Conservation (phyloP, 169 alveolate species). For the Cryptosporidium felis region DNA sequence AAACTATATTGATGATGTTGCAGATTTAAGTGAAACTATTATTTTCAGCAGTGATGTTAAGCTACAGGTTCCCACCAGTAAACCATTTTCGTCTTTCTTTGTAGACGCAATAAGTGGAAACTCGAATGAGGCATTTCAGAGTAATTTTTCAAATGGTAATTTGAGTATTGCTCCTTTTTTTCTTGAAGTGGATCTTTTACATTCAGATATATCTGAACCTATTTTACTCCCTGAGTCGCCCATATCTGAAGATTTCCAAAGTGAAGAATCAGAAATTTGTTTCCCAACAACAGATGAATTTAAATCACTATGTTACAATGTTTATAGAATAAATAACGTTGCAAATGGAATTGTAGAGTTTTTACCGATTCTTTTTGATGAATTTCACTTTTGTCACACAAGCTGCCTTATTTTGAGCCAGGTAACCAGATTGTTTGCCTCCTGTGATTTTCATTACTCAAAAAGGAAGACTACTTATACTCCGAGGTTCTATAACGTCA, state of each 20-base stretch:
- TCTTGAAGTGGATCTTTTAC: slow-evolving; percentile 52
- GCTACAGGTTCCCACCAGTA: not conserved
- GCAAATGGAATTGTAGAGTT: slow-evolving; percentile 59
- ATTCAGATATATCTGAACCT: slow-evolving; percentile 2
- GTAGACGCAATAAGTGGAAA: not conserved
- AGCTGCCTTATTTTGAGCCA: slow-evolving; percentile 39
- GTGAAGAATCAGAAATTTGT: not conserved
- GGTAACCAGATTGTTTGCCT: slow-evolving; percentile 45
- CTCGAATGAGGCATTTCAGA: slow-evolving; percentile 2
- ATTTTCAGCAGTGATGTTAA: slow-evolving; percentile 11
- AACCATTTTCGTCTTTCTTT: slow-evolving; percentile 15
- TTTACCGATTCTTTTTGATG: slow-evolving; percentile 58
- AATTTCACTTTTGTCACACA: slow-evolving; percentile 54
- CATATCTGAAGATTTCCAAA: not conserved
- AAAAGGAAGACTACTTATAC: slow-evolving; percentile 20
- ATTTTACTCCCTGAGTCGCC: not conserved
- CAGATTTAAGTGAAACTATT: slow-evolving; percentile 51
- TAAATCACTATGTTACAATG: slow-evolving; percentile 53
- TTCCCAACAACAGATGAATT: not conserved
- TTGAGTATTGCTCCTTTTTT: slow-evolving; percentile 41
- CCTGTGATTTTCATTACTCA: not conserved
- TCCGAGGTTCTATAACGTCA: not conserved
- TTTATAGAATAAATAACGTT: slow-evolving; percentile 56
- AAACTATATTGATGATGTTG: slow-evolving; percentile 36
- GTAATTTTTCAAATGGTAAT: not conserved